Percentiles rank a stretch among this genome's conserved stretches.
Evolutionary conservation across 2,329 filamentous ascomycete genomes (phyloP).

Genomic region (Xylariaceae sp.): DNA sequence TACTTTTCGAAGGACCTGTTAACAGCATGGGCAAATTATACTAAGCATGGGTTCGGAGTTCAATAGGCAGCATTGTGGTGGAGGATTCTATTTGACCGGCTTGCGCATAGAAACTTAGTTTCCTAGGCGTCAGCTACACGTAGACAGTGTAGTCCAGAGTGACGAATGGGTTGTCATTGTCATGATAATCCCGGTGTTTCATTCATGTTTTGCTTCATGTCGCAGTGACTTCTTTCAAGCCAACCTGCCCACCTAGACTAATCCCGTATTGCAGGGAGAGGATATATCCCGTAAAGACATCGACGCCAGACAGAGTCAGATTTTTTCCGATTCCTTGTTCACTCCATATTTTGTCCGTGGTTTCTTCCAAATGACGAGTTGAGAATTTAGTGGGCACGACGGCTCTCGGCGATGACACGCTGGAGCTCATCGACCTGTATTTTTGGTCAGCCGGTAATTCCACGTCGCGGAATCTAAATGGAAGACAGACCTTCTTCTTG

Average conservation of each 20-base stretch:
- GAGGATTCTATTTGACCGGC: not conserved
- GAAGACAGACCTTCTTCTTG: constrained; percentile 81
- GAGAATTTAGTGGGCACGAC: constrained; percentile 57
- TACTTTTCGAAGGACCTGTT: not conserved
- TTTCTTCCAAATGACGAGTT: constrained; percentile 14
- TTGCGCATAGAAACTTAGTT: not conserved
- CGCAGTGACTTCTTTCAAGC: constrained; percentile 21
- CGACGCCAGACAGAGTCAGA: constrained; percentile 27
- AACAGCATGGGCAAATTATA: constrained; percentile 1
- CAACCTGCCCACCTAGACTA: constrained; percentile 11
- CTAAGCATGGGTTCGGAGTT: constrained; percentile 16
- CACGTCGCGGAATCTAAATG: not conserved
- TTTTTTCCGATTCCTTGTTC: constrained; percentile 21
- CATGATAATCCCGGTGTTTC: constrained; percentile 22
- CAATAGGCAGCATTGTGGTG: constrained; percentile 1
- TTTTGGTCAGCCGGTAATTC: not conserved
- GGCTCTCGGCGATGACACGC: constrained; percentile 94
- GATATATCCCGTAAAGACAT: constrained; percentile 27
- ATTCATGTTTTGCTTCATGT: constrained; percentile 27
- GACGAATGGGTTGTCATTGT: constrained; percentile 8
- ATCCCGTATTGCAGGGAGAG: constrained; percentile 20
- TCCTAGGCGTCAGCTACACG: constrained; percentile 1
- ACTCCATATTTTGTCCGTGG: constrained; percentile 10
- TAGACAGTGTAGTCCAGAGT: constrained; percentile 7
- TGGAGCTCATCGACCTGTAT: constrained; percentile 74